Evolutionary conservation across 331 rosid species (phyloP), one percentile per base, ranked within the genome.

Genomic region (Pyracantha coccinea): DNA sequence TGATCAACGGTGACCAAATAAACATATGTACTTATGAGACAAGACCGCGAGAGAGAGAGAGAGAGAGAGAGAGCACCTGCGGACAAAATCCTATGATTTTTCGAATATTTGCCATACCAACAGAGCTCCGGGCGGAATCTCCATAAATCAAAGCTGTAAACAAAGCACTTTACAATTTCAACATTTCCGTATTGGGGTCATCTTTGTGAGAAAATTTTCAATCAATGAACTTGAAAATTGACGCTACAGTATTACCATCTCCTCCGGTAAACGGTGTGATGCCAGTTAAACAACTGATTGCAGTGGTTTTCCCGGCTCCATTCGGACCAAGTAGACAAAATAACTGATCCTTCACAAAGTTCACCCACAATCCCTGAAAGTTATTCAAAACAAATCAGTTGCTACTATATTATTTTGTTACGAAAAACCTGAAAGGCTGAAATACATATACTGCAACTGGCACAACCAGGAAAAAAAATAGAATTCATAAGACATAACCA

Each of bases 271-370:
- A 86, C 14, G 97, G 97, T 79, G 95, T 79, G 71, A 87, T 88
- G 81, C 99, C 99, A n/a, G 96, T 90, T 90, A 94, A 84, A 85
- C 99, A 94, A 76, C 59, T 90, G 75, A 94, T 94, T 65, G 78
- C 71, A 20, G 99, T 89, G 47, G 98, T 91, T 83, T 94, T 94
- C 71, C 99, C 99, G 24, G 99, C 99, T 71, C 99, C 97, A 21
- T 90, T 91, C 32, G 99, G 93, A 73, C 99, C 99, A 55, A 94
- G 89, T 53, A 94, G 91, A 86, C 99, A 94, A 80, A 88, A 91
- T 52, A 94, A 84, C 80, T 91, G 97, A 87, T 87, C 92, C 83
- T 86, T 91, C 32, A 83, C 86, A 65, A 94, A 82, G 80, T 85
- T 94, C 85, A 90, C 83, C 97, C 96, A 91, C 64, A 94, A 59